Percentiles rank a stretch among this genome's conserved stretches.
phyloP scores from a whole-genome alignment of 495 filamentous ascomycete species.

The Arthonia radiata region DNA sequence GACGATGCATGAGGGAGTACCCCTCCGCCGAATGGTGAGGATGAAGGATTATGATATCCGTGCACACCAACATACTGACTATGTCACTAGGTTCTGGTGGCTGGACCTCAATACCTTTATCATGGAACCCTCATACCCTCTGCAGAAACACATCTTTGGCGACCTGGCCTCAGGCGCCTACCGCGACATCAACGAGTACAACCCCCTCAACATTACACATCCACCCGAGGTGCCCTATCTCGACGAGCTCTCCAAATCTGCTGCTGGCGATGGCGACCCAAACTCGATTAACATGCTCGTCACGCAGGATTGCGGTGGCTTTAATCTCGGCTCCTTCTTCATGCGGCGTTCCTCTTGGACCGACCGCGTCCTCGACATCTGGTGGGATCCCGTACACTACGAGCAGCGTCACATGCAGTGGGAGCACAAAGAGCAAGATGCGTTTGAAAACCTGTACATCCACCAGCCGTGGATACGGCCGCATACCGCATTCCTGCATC shows the following conservation, averaged over 20 bases:
- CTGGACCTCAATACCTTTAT: conserved; percentile 92
- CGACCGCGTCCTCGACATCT: conserved; percentile 78
- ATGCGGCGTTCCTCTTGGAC: conserved; percentile 64
- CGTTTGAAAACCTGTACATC: conserved; percentile 74
- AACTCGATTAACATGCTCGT: conserved; percentile 68
- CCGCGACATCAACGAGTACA: conserved; percentile 89
- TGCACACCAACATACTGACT: conserved; percentile 1
- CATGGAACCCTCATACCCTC: conserved; percentile 83
- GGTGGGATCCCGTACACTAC: conserved; percentile 97
- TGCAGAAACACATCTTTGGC: conserved; percentile 78
- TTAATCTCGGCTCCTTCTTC: conserved; percentile 95
- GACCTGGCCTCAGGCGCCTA: conserved; percentile 51
- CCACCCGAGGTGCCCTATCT: conserved; percentile 49
- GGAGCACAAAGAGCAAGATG: conserved; percentile 97
- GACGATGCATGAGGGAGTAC: conserved; percentile 77
- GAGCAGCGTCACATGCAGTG: conserved; percentile 98
- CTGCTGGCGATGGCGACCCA: conserved; percentile 45
- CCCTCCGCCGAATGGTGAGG: conserved; percentile 81
- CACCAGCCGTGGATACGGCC: conserved; percentile 83
- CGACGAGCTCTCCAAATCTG: conserved; percentile 41
- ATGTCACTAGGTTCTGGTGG: conserved; percentile 81
- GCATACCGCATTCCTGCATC: conserved; percentile 69
- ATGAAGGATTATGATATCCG: neutral
- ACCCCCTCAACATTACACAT: conserved; percentile 82
- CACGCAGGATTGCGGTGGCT: conserved; percentile 84